Percentiles rank a stretch among this genome's conserved stretches.
These are phyloP conservation scores for Apophysomyces sp. DNA, from an alignment of 371 early-diverging fungal genomes.

Conservation along the genomic window DNA sequence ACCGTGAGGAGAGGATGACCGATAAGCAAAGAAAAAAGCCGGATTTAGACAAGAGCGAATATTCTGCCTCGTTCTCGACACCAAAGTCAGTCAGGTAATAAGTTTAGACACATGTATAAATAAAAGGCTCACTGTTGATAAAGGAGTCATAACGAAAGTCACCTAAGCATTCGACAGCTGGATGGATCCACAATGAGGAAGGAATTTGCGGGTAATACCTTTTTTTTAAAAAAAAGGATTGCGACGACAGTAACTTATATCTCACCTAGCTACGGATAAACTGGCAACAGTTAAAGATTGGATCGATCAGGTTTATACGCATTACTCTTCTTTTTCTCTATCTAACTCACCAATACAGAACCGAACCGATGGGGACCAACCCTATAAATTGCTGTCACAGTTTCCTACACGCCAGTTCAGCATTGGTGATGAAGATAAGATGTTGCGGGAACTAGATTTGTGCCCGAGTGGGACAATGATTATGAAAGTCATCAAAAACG, in stretches of 20 bases:
- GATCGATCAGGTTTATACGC: constrained; percentile 31
- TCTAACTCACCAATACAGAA: constrained; percentile 11
- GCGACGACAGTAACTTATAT: too few relatives aligned
- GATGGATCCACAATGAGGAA: constrained; percentile 43
- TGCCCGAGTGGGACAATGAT: constrained; percentile 61
- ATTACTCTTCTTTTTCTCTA: not conserved
- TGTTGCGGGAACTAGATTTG: constrained; percentile 43
- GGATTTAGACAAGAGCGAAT: not conserved
- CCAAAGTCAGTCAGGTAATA: not conserved
- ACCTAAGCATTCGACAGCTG: constrained; percentile 43
- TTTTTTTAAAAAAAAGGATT: too few relatives aligned
- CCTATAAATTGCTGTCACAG: constrained; percentile 41
- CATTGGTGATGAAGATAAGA: constrained; percentile 38
- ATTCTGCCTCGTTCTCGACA: not conserved
- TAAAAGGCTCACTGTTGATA: not conserved
- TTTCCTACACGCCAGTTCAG: constrained; percentile 47
- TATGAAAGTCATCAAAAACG: constrained; percentile 45
- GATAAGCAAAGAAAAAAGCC: constrained; percentile 6
- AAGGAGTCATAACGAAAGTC: constrained; percentile 11
- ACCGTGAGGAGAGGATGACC: constrained; percentile 38
- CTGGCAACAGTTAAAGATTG: constrained; percentile 31
- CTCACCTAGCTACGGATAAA: constrained; percentile 33
- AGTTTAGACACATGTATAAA: not conserved
- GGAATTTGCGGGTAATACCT: constrained; percentile 41
- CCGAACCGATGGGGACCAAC: constrained; percentile 36